Evolutionary conservation across 1,139 yeast genomes (phyloP).

Genomic region (Pichia sp.): DNA sequence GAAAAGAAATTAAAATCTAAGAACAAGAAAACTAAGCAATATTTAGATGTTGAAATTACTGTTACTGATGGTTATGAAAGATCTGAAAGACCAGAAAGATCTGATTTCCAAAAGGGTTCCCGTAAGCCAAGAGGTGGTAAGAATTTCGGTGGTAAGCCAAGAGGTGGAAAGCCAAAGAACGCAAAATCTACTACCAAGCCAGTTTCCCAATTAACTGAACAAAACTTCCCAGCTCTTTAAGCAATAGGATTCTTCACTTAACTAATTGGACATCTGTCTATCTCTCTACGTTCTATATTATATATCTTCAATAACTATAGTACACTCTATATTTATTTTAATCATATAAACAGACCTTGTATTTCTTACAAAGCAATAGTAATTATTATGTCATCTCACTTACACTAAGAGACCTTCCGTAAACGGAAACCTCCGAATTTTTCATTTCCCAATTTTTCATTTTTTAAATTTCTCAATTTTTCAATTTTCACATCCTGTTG

Average conservation of each 20-base stretch:
- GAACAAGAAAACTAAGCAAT: conserved; percentile 63
- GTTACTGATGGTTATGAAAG: conserved; percentile 44
- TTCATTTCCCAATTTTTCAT: too few species aligned
- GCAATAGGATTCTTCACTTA: too few species aligned
- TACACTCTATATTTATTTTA: too few species aligned
- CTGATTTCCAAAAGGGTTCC: conserved; percentile 27
- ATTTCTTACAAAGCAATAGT: too few species aligned
- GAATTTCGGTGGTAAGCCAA: conserved; percentile 15
- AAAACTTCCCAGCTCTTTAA: conserved; percentile 57
- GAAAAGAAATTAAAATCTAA: conserved; percentile 57
- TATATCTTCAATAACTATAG: too few species aligned
- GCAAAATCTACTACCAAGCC: conserved; percentile 27
- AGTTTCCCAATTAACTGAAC: conserved; percentile 37
- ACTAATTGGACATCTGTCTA: background rate
- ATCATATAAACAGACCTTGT: too few species aligned
- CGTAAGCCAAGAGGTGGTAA: conserved; percentile 14
- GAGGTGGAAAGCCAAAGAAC: conserved; percentile 5
- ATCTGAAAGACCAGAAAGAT: conserved; percentile 20
- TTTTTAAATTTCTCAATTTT: background rate
- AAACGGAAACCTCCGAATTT: too few species aligned
- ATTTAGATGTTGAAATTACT: conserved; percentile 59
- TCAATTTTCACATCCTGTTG: background rate
- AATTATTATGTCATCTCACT: too few species aligned
- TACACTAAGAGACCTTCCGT: too few species aligned
- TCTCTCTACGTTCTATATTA: background rate